Evolutionary conservation across 2,329 filamentous ascomycete species (phyloP).

Genomic region (Monilinia fructigena): DNA sequence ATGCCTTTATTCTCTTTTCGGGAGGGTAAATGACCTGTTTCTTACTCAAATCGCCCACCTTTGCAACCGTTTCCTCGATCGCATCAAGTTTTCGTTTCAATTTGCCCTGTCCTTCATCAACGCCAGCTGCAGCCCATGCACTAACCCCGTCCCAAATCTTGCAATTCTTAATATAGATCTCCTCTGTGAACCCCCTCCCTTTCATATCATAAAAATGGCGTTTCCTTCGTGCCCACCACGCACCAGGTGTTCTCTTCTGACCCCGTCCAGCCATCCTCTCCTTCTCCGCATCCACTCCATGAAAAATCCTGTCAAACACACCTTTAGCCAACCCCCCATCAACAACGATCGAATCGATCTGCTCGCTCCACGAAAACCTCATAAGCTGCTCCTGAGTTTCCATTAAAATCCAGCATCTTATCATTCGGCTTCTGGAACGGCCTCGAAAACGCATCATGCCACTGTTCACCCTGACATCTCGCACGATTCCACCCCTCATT

Average conservation of each 20-base stretch:
- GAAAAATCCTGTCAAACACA: slow-evolving; percentile 29
- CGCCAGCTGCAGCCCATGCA: slow-evolving; percentile 11
- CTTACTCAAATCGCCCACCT: not conserved
- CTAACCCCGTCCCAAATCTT: slow-evolving; percentile 10
- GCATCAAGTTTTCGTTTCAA: slow-evolving; percentile 17
- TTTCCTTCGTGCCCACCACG: slow-evolving; percentile 29
- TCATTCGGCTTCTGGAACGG: not conserved
- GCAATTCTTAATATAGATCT: slow-evolving; percentile 19
- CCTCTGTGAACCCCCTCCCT: slow-evolving; percentile 25
- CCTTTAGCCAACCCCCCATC: slow-evolving; percentile 23
- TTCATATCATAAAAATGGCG: slow-evolving; percentile 22
- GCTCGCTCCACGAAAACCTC: slow-evolving; percentile 22
- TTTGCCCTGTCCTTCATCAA: not conserved
- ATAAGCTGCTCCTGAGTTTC: not conserved
- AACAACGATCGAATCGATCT: slow-evolving; percentile 26
- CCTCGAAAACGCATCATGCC: not conserved
- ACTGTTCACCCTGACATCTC: slow-evolving; percentile 12
- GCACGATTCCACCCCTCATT: slow-evolving; percentile 18
- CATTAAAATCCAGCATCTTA: slow-evolving; percentile 1
- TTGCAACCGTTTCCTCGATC: not conserved
- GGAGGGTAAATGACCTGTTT: not conserved
- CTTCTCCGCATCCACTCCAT: slow-evolving; percentile 20
- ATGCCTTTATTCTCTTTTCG: slow-evolving; percentile 24
- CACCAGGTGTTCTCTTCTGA: slow-evolving; percentile 25
- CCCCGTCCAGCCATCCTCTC: slow-evolving; percentile 4